Conservation (phyloP, 306 rosid genomes). For the Pterocarpus macrocarpus region DNA sequence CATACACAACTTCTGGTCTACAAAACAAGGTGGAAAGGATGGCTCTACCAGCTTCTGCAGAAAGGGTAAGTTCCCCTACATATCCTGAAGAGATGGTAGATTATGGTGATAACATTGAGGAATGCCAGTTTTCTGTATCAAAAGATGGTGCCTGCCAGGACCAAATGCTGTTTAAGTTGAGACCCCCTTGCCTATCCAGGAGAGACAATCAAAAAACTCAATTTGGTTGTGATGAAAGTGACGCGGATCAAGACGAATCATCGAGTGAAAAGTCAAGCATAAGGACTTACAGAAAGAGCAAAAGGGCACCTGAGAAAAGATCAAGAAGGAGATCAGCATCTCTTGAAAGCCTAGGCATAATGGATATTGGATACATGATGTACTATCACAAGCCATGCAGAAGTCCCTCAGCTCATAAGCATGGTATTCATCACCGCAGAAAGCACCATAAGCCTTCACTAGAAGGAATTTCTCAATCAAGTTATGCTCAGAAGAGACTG, state of each 20-base stretch:
- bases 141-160: slow-evolving; percentile 55
- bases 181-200: slow-evolving; percentile 36
- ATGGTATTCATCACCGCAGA: slow-evolving; percentile 13
- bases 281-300: slow-evolving; percentile 49
- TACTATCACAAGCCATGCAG: slow-evolving; percentile 52
- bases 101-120: slow-evolving; percentile 66
- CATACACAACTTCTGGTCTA: slow-evolving; percentile 19
- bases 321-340: slow-evolving; percentile 50
- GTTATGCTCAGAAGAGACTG: slow-evolving; percentile 9
- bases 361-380: slow-evolving; percentile 54
- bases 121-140: slow-evolving; percentile 50
- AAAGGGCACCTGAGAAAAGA: slow-evolving; percentile 47
- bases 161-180: slow-evolving; percentile 66
- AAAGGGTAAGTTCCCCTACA: slow-evolving; percentile 45
- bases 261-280: slow-evolving; percentile 55
- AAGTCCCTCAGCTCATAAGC: slow-evolving; percentile 41
- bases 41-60: slow-evolving; percentile 47
- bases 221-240: slow-evolving; percentile 32
- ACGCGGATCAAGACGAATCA: slow-evolving; percentile 35
- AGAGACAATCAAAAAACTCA: slow-evolving; percentile 5
- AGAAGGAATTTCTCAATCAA: slow-evolving; percentile 35
- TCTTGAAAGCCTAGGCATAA: slow-evolving; percentile 51
- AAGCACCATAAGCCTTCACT: slow-evolving; percentile 48
- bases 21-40: slow-evolving; percentile 39
- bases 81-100: slow-evolving; percentile 50